A percentile compares a stretch with the other conserved stretches of the same genome.
phyloP scores from a whole-genome alignment of 1,284 basidiomycete species.

The Blastosporella zonata region DNA sequence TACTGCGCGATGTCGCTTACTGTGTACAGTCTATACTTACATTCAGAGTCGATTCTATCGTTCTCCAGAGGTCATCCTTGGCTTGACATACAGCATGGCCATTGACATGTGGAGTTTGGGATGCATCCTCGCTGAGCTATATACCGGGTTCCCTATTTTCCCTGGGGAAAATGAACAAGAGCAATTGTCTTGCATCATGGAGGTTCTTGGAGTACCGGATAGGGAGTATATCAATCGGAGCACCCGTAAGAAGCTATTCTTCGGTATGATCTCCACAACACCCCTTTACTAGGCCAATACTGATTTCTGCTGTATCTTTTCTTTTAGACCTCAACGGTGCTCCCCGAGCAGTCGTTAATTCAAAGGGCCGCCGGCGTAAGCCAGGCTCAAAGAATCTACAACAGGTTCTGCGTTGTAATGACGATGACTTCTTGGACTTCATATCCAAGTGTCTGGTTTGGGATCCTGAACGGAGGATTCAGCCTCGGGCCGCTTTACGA shows the following conservation, averaged over 20 bases:
- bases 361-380: conserved; percentile 89
- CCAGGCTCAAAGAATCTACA: conserved; percentile 89
- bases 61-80: conserved; percentile 91
- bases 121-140: conserved; percentile 96
- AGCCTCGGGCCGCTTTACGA: conserved; percentile 90
- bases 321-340: conserved; percentile 83
- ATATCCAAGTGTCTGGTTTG: conserved; percentile 94
- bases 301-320: neutral
- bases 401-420: conserved; percentile 85
- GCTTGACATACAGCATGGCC: conserved; percentile 94
- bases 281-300: neutral
- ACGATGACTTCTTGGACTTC: conserved; percentile 89
- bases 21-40: conserved; percentile 85
- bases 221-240: conserved; percentile 93
- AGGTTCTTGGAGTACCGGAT: conserved; percentile 94
- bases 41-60: conserved; percentile 97
- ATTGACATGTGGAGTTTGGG: conserved; percentile 99
- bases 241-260: conserved; percentile 93
- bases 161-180: conserved; percentile 99
- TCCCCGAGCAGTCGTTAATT: conserved; percentile 93
- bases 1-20: conserved; percentile 15
- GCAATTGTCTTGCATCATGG: conserved; percentile 99
- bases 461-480: conserved; percentile 96
- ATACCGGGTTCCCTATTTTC: conserved; percentile 99
- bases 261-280: conserved; percentile 57